Evolutionary conservation across 257 asterid species (phyloP).

Genomic region (Vinca minor): DNA sequence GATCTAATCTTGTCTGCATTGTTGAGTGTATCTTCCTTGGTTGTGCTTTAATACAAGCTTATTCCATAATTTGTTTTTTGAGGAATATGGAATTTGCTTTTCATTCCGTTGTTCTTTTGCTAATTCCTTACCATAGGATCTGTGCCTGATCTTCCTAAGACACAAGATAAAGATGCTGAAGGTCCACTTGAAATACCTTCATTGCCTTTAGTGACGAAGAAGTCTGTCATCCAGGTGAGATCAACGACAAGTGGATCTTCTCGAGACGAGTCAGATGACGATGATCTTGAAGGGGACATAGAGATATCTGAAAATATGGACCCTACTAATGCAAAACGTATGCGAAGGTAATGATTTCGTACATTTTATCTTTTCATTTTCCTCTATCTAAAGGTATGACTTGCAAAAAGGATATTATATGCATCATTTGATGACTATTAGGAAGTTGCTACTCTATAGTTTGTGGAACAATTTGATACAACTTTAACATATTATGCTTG

Average conservation of each 20-base stretch:
- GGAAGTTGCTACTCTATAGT: background rate
- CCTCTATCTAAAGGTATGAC: background rate
- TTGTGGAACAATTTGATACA: background rate
- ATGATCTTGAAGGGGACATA: slow-evolving; percentile 77
- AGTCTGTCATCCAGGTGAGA: slow-evolving; percentile 50
- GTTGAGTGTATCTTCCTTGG: background rate
- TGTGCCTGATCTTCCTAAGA: slow-evolving; percentile 39
- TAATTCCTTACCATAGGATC: slow-evolving; percentile 26
- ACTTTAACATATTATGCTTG: background rate
- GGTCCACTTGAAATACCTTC: slow-evolving; percentile 46
- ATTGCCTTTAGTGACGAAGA: slow-evolving; percentile 46
- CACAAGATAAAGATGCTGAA: slow-evolving; percentile 46
- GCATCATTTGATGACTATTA: background rate
- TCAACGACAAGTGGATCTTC: slow-evolving; percentile 89
- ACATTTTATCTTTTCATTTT: slow-evolving; percentile 9
- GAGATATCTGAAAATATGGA: slow-evolving; percentile 52
- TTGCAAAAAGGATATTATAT: background rate
- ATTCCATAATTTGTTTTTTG: background rate
- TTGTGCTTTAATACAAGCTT: background rate
- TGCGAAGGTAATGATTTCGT: slow-evolving; percentile 66
- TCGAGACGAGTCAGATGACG: slow-evolving; percentile 81
- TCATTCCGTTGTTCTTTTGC: slow-evolving; percentile 8
- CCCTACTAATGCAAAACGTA: slow-evolving; percentile 71
- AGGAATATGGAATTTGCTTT: background rate
- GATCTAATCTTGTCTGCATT: background rate